Base-by-base conservation (phyloP, 495 filamentous ascomycete species). In the Hypoxylon lenormandii region DNA sequence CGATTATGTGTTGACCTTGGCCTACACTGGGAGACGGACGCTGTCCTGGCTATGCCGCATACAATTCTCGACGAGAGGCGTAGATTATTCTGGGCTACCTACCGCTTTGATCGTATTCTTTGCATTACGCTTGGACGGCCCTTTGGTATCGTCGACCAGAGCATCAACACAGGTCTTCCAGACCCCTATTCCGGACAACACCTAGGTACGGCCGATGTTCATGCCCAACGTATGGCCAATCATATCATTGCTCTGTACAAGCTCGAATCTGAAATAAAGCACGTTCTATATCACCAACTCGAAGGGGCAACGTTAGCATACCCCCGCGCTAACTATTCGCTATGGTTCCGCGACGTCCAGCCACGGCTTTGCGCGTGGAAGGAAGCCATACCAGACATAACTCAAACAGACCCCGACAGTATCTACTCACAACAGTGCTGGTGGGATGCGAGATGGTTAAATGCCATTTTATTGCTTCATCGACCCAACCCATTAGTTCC, bases 251-350 rank as follows among this genome's bases (percentile, higher is more conserved):
- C 42, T 42, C 50, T 73, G 13, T 52, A 58, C 12, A 62, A 67
- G 26, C 71, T 73, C 33, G 61, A 73, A 36, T 73, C 71, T 11
- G 71, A 73, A 22, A 73, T 73, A 12, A 73, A 71, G 16, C 67
- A 73, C 33, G 71, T 73, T 16, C 61, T 66, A 4, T 54, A 73
- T 50, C 64, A 64, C 16, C 71, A 67, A 42, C 51, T 64, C 10
- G 55, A 59, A 43, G 58, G 60, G 38, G 38, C 55, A 10, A 73
- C 64, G 49, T 15, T 67, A 19, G 71, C 71, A 7, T 73, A 71
- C 19, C 71, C 71, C 15, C 64, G 60, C 11, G 66, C 71, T 13
- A 66, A 73, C 28, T 71, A 66, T 50, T 6, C 61, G 26, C n/a
- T 60, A 22, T 73, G 71, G 67, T 54, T 73, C 45, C 59, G 64